Evolutionary conservation across 176 grass and related monocot species (phyloP), one percentile per base, ranked within the genome.

Genomic region (Areca catechu): DNA sequence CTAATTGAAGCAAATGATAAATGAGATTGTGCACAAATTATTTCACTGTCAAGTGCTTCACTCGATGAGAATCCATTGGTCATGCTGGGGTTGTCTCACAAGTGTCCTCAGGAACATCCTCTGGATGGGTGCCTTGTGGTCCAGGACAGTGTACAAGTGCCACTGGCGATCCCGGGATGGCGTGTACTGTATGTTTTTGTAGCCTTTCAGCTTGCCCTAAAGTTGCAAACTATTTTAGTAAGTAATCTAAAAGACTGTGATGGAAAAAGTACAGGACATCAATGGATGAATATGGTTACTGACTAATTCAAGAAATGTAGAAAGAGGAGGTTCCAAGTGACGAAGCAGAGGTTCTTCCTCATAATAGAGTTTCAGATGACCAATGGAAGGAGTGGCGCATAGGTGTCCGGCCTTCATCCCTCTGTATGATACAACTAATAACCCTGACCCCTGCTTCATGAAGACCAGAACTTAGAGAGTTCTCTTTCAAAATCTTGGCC

Each of bases 371-470:
- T 62, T 85, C 81, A 61, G 66, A 51, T 30, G 84, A 88, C 93
- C 93, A 98, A 54, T 85, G 84, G 67, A 98, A 92, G 60, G 88
- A 98, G 71, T 98, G 93, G 34, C 93, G 88, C 93, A 98, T 98
- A 53, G 88, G 93, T 0, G 88, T 28, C 51, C 93, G 88, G 28
- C 93, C 93, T 77, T 98, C 93, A 78, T 98, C 93, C 75, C 93
- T 92, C 58, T 98, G 84, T 72, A 98, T 98, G 76, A 98, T 98
- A 70, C 93, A 98, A 65, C 84, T 92, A 49, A 98, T 81, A 66
- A 79, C 66, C 76, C 71, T 76, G 67, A 98, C 66, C 58, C 81
- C 84, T 20, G 73, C 81, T 66, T 75, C 76, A 82, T 65, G 84
- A 48, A 98, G 84, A 80, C 79, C 78, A 60, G 83, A 82, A 70